phyloP scores from a whole-genome alignment of 2,329 filamentous ascomycete species.

The Monosporascus sp. region DNA sequence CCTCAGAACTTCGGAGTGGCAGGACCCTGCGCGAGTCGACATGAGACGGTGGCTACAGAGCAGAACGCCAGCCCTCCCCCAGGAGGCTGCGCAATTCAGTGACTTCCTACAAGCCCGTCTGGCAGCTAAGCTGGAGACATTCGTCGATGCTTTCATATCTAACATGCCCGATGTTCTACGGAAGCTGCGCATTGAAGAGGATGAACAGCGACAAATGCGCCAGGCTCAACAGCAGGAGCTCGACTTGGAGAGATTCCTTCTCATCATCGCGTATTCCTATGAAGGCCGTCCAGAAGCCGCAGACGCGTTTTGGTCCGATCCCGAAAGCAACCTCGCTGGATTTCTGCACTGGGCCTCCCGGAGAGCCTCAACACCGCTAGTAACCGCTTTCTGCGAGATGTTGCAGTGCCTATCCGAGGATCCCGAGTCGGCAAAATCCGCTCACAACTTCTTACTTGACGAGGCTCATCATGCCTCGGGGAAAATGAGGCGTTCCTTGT shows the following conservation, averaged over 20 bases:
- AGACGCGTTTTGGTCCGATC: constrained; percentile 84
- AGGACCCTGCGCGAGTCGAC: constrained; percentile 77
- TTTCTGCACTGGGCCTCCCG: constrained; percentile 98
- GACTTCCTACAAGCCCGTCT: constrained; percentile 65
- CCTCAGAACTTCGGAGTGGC: constrained; percentile 75
- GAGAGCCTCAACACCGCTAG: constrained; percentile 89
- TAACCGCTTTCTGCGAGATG: constrained; percentile 96
- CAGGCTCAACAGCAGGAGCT: constrained; percentile 61
- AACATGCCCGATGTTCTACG: constrained; percentile 92
- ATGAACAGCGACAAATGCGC: constrained; percentile 71
- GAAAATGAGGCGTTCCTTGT: constrained; percentile 76
- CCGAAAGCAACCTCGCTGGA: constrained; percentile 86
- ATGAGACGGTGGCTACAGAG: constrained; percentile 78
- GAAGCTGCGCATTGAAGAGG: constrained; percentile 80
- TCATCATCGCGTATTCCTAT: constrained; percentile 88
- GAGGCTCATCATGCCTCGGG: constrained; percentile 69
- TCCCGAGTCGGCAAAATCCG: constrained; percentile 73
- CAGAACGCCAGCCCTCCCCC: constrained; percentile 64
- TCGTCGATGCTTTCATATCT: constrained; percentile 87
- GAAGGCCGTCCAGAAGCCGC: constrained; percentile 80
- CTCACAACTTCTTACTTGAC: constrained; percentile 85
- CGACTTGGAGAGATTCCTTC: constrained; percentile 81
- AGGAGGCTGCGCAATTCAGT: constrained; percentile 65
- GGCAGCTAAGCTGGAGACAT: constrained; percentile 77
- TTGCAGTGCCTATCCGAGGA: constrained; percentile 81